Base-by-base conservation (phyloP, 345 rosid genomes). In the Gossypium australe region DNA sequence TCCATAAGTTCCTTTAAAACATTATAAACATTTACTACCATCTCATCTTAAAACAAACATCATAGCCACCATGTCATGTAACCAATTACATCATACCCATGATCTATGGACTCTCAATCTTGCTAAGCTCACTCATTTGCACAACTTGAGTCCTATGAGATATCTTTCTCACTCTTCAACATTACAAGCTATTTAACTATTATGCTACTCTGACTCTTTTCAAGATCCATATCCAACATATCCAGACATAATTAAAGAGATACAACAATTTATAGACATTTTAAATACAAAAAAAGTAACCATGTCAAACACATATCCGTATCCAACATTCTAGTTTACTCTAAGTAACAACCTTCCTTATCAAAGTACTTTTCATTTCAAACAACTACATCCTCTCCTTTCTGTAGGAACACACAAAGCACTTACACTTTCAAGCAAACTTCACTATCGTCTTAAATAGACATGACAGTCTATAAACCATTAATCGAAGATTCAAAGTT, bases 181-280 rank as follows among this genome's bases (percentile, higher is more conserved):
- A 47, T 16, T 34, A 0, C 38, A 14, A 62, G 29, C 2, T 8
- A 7, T n/a, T 53, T 5, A 17, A 53, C 9, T 51, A 16, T 7
- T 4, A 51, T 4, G 8, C 34, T 51, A 14, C 5, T 6, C 55
- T 0, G n/a, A 14, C 34, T 29, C 34, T 29, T 29, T 29, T 0
- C 0, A 0, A 29, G 0, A 29, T 0, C 4, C 0, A 29, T 29
- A 29, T 29, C 0, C 4, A 3, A 2, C 34, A 2, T 25, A 25
- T 25, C 27, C 27, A 0, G 4, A 29, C 4, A 27, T 29, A 3
- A 0, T 29, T 29, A 29, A 29, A 0, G 34, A 29, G 34, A 29
- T 29, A 29, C 3, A 3, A 25, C 4, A 29, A 29, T 29, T 0
- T 3, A 3, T 29, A 29, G 0, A 29, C 4, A 4, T 3, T 27